Evolutionary conservation across 2,329 filamentous ascomycete species (phyloP).

Genomic region (Clarireedia sp.): DNA sequence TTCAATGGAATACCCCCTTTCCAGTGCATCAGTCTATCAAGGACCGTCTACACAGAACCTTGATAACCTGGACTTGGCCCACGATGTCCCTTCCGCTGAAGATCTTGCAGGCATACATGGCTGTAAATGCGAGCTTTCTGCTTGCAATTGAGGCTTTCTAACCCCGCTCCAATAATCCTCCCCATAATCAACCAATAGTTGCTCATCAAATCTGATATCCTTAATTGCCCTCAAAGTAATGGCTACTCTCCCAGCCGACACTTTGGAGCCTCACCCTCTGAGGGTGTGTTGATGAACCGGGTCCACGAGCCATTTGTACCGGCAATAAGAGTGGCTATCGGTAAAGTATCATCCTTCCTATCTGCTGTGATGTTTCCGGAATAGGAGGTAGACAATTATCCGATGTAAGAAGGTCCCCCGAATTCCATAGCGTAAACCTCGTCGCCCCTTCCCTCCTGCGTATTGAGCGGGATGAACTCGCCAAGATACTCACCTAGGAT

Average conservation of each 20-base stretch:
- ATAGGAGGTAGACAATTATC: not conserved
- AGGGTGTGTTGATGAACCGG: not conserved
- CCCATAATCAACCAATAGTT: not conserved
- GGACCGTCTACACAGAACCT: too few species aligned
- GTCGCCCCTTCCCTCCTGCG: not conserved
- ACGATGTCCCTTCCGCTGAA: not conserved
- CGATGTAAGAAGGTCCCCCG: not conserved
- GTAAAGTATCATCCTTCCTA: not conserved
- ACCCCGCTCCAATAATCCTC: not conserved
- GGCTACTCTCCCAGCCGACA: slow-evolving; percentile 5
- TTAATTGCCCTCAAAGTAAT: not conserved
- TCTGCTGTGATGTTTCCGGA: not conserved
- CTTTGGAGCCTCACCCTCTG: not conserved
- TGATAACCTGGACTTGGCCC: too few species aligned
- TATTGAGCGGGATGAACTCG: slow-evolving; percentile 4
- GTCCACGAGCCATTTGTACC: slow-evolving; percentile 6
- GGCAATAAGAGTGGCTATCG: slow-evolving; percentile 3
- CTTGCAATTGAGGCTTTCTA: too few species aligned
- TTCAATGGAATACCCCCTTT: too few species aligned
- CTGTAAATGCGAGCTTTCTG: not conserved
- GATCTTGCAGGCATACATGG: not conserved
- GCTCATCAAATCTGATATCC: slow-evolving; percentile 8
- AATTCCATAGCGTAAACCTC: not conserved
- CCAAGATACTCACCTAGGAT: slow-evolving; percentile 4
- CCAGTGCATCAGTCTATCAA: too few species aligned